Percentiles rank a stretch among this genome's conserved stretches.
Conservation (phyloP, 2,329 filamentous ascomycete species). For the Cladosporium cucumerinum region DNA sequence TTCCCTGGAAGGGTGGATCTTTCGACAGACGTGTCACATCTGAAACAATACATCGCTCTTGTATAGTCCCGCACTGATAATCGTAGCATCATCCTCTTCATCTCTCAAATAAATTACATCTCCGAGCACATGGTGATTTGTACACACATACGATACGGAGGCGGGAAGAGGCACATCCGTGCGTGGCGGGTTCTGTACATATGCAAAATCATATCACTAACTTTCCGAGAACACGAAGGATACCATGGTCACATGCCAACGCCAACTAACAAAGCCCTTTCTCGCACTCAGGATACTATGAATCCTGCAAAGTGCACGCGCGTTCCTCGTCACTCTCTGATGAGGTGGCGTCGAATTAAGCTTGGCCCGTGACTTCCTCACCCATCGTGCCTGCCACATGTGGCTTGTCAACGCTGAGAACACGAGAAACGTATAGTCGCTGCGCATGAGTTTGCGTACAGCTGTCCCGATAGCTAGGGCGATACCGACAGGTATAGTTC, state of each 20-base stretch:
- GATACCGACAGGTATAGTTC: too few relatives aligned
- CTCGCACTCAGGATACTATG: background rate
- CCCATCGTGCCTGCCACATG: background rate
- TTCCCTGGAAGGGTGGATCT: background rate
- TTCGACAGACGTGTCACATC: background rate
- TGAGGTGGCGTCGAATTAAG: background rate
- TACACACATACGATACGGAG: background rate
- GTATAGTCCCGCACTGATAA: background rate
- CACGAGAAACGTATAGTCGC: background rate
- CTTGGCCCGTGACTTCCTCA: background rate
- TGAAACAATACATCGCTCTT: background rate
- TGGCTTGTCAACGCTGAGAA: background rate
- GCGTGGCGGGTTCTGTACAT: background rate
- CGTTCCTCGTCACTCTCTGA: background rate
- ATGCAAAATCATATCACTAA: background rate
- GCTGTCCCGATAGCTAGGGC: too few relatives aligned
- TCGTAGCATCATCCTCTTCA: background rate
- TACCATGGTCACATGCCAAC: background rate
- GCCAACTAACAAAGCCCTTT: background rate
- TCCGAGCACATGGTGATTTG: background rate
- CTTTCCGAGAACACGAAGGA: background rate
- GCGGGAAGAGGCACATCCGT: background rate
- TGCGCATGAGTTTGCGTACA: too few relatives aligned
- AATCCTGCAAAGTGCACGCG: background rate
- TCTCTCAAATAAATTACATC: background rate